Base-by-base conservation (phyloP, 768 basidiomycete species). In the Lentinus tigrinus region DNA sequence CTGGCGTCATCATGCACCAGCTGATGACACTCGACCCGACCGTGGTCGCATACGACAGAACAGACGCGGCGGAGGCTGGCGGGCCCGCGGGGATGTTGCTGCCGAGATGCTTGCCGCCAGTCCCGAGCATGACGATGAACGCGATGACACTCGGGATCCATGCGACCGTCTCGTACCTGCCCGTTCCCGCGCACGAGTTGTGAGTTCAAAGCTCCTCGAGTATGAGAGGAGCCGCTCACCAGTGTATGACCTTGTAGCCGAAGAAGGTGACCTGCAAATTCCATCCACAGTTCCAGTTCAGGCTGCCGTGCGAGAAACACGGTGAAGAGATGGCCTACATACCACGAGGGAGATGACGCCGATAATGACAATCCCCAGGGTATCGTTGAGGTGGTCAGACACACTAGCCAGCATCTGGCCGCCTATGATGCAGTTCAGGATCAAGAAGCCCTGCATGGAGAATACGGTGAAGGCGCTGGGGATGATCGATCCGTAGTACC, bases 401-500 rank as follows among this genome's bases (percentile, higher is more conserved):
- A 79, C 76, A 26, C 78, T 75, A 0, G 77, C 72, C 21, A 83
- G 72, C 3, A 75, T 75, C 63, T 81, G 79, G 0, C 81, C 81
- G 7, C 77, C 81, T 24, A 81, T 71, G 58, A 83, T 81, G 57
- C 74, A 73, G 52, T 79, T 78, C 27, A 83, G 68, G n/a, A 80
- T 76, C 52, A 79, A 69, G 69, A 79, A 83, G 0, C 81, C 78
- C 59, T 80, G 69, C 68, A 79, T 74, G 0, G 77, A 74, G 37
- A 76, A 67, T 23, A 78, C 73, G 60, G 79, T 82, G 53, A 78
- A 70, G 31, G 70, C 72, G 67, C 74, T 77, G 10, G 71, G 69
- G 14, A 72, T 46, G 38, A 74, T 67, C 2, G 73, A 70, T 3
- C 73, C 75, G 40, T 74, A 76, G 51, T 75, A 77, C 13, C 79